phyloP scores from a whole-genome alignment of 768 basidiomycete species.

The Daedaleopsis nitida region DNA sequence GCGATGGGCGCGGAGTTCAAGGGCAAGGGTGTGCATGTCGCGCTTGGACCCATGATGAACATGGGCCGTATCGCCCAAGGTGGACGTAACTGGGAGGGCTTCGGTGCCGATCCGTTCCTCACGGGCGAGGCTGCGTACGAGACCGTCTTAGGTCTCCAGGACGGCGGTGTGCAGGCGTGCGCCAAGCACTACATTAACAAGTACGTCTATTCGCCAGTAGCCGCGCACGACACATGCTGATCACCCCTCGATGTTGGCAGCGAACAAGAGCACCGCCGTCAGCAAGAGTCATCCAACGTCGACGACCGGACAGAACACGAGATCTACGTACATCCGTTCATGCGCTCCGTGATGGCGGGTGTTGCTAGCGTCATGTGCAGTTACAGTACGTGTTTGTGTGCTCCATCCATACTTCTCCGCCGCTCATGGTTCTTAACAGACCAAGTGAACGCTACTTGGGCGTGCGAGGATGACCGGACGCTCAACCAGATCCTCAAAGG shows the following conservation, averaged over 20 bases:
- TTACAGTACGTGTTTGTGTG: conserved; percentile 50
- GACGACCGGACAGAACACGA: conserved; percentile 83
- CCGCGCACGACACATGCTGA: background rate
- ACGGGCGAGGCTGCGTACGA: conserved; percentile 78
- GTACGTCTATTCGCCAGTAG: conserved; percentile 36
- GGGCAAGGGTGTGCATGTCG: conserved; percentile 83
- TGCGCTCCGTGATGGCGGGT: conserved; percentile 73
- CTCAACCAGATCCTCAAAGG: conserved; percentile 76
- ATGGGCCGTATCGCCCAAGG: conserved; percentile 77
- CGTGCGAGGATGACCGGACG: conserved; percentile 72
- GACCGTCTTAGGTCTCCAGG: conserved; percentile 82
- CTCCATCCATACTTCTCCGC: no score
- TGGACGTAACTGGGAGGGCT: conserved; percentile 96
- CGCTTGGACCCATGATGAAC: conserved; percentile 84
- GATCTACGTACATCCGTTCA: conserved; percentile 70
- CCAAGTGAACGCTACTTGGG: conserved; percentile 67
- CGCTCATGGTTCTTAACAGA: conserved; percentile 38
- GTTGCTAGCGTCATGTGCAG: conserved; percentile 77
- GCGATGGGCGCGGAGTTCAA: conserved; percentile 83
- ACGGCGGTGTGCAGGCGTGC: conserved; percentile 79
- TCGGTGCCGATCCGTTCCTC: conserved; percentile 88
- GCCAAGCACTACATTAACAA: conserved; percentile 85
- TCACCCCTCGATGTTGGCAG: conserved; percentile 32
- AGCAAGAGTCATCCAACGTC: conserved; percentile 60
- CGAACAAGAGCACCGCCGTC: conserved; percentile 70